A percentile compares a stretch with the other conserved stretches of the same genome.
Evolutionary conservation across 1,139 yeast genomes (phyloP).

Genomic region (Saccharomyces uvarum): DNA sequence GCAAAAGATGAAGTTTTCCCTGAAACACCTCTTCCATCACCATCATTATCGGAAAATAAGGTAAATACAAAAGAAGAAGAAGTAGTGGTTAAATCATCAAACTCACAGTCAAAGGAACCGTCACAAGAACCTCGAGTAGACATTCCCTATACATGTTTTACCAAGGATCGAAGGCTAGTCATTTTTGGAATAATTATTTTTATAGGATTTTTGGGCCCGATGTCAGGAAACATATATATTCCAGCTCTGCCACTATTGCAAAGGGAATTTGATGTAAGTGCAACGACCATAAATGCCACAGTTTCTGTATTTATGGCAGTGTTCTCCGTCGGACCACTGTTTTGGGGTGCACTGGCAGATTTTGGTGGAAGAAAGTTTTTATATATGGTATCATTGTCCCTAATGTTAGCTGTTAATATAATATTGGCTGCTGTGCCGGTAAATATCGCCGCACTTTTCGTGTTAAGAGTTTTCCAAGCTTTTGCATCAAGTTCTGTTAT

Average conservation of each 20-base stretch:
- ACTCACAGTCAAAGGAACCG: neutral
- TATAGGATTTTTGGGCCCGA: constrained; percentile 50
- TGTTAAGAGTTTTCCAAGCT: constrained; percentile 45
- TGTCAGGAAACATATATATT: constrained; percentile 52
- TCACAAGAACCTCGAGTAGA: neutral
- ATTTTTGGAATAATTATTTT: constrained; percentile 26
- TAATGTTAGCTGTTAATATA: constrained; percentile 43
- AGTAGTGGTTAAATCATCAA: neutral
- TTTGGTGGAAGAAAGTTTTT: constrained; percentile 49
- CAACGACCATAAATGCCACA: constrained; percentile 47
- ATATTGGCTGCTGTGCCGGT: constrained; percentile 44
- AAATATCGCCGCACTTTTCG: constrained; percentile 37
- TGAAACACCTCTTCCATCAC: neutral
- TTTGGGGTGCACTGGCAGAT: constrained; percentile 55
- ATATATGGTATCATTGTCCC: constrained; percentile 39
- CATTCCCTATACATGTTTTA: constrained; percentile 23
- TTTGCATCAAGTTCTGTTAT: constrained; percentile 49
- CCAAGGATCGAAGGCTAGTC: constrained; percentile 14
- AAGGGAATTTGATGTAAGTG: constrained; percentile 37
- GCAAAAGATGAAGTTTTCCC: neutral
- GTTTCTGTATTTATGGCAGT: constrained; percentile 54
- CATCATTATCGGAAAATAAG: neutral
- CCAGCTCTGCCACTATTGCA: constrained; percentile 47
- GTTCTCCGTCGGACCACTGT: constrained; percentile 46
- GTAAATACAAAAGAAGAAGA: neutral